Conservation (phyloP, 345 rosid genomes). For the Eucalyptus regnans region DNA sequence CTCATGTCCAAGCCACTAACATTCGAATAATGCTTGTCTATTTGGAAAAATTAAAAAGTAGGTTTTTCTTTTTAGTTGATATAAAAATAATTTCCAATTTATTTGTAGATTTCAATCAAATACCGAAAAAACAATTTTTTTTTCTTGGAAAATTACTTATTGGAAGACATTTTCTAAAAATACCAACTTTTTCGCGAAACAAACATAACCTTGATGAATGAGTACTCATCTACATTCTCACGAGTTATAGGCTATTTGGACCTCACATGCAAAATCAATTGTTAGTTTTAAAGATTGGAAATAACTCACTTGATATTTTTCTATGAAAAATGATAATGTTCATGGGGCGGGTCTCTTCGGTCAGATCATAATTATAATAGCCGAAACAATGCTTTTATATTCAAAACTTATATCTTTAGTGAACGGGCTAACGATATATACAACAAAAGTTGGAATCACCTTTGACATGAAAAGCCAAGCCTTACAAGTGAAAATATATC, state of each 20-base stretch:
- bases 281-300: neutral
- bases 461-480: neutral
- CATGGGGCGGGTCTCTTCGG: neutral
- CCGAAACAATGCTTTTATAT: neutral
- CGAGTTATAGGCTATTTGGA: neutral
- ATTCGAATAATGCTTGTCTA: neutral
- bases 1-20: neutral
- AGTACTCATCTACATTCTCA: neutral
- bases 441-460: neutral
- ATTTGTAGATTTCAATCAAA: neutral
- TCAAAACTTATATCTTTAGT: neutral
- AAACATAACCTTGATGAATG: neutral
- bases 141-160: neutral
- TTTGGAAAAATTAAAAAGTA: neutral
- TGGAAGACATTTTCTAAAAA: neutral
- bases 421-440: neutral
- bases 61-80: neutral
- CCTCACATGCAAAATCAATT: neutral
- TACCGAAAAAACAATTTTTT: neutral
- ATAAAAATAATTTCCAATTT: neutral
- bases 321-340: neutral
- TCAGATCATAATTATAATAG: neutral
- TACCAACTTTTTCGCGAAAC: neutral
- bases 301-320: neutral
- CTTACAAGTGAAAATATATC: neutral